phyloP scores from a whole-genome alignment of 2,329 filamentous ascomycete genomes.

The Zymoseptoria brevis region DNA sequence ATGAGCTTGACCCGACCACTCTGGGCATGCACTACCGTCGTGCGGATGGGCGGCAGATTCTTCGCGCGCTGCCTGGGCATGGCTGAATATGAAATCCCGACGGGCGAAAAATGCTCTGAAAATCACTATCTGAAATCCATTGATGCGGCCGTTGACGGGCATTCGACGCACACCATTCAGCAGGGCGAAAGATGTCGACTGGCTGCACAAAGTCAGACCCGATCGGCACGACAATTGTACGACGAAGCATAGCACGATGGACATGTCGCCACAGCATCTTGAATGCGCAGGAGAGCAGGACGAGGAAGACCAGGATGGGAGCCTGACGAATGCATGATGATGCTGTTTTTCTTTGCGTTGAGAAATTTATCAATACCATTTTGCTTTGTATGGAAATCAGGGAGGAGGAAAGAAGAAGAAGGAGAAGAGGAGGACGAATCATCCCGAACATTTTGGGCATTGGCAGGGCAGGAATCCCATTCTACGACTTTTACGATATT shows the following conservation, averaged over 20 bases:
- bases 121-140: not conserved
- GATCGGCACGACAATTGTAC: not conserved
- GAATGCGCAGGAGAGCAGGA: not conserved
- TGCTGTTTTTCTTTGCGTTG: not conserved
- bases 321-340: too few species aligned
- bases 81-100: not conserved
- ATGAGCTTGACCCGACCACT: slow-evolving; percentile 23
- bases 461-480: not conserved
- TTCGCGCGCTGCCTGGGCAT: slow-evolving; percentile 20
- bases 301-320: not conserved
- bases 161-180: not conserved
- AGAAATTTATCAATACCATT: not conserved
- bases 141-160: too few species aligned
- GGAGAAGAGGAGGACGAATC: not conserved
- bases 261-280: not conserved
- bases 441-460: not conserved
- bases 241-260: not conserved
- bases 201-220: not conserved
- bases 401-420: not conserved
- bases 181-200: not conserved
- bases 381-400: not conserved
- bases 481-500: not conserved
- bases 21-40: slow-evolving; percentile 39
- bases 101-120: not conserved
- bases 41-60: slow-evolving; percentile 35